phyloP scores from a whole-genome alignment of 495 filamentous ascomycete species.

The Trichoderma gamsii region DNA sequence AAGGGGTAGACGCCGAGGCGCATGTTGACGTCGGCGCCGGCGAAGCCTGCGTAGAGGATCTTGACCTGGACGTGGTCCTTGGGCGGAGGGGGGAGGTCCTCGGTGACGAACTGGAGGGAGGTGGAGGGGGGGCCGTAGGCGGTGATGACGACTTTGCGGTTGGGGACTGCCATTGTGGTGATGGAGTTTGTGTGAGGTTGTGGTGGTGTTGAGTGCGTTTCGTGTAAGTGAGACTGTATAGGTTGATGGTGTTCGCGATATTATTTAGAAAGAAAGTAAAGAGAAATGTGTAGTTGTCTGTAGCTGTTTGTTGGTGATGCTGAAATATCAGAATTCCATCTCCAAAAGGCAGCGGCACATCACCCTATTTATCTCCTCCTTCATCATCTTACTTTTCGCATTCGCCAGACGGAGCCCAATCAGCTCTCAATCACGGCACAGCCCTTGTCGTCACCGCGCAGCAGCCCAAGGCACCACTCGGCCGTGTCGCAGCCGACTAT shows the following conservation, averaged over 20 bases:
- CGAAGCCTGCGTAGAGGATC: slow-evolving; percentile 37
- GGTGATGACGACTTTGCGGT: slow-evolving; percentile 39
- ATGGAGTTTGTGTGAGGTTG: neutral
- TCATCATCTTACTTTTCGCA: neutral
- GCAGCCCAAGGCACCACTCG: neutral
- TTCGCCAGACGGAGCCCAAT: neutral
- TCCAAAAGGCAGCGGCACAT: no score
- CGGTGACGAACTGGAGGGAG: slow-evolving; percentile 26
- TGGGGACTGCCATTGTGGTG: slow-evolving; percentile 20
- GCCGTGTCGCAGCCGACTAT: neutral
- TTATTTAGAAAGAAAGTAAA: neutral
- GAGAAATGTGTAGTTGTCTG: no score
- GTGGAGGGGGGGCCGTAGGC: slow-evolving; percentile 30
- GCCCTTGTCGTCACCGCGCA: neutral
- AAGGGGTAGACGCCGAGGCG: slow-evolving; percentile 36
- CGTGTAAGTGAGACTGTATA: neutral
- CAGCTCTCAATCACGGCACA: neutral
- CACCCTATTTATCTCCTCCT: neutral
- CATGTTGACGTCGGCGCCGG: slow-evolving; percentile 40
- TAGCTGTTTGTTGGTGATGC: no score
- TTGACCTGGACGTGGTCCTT: slow-evolving; percentile 35
- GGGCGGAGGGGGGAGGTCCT: slow-evolving; percentile 26
- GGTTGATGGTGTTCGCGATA: neutral
- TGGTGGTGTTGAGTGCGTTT: neutral
- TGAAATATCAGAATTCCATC: no score